Percentiles rank a stretch among this genome's conserved stretches.
phyloP scores from a whole-genome alignment of 192 early-diverging fungal genomes.

The Linderina pennispora region DNA sequence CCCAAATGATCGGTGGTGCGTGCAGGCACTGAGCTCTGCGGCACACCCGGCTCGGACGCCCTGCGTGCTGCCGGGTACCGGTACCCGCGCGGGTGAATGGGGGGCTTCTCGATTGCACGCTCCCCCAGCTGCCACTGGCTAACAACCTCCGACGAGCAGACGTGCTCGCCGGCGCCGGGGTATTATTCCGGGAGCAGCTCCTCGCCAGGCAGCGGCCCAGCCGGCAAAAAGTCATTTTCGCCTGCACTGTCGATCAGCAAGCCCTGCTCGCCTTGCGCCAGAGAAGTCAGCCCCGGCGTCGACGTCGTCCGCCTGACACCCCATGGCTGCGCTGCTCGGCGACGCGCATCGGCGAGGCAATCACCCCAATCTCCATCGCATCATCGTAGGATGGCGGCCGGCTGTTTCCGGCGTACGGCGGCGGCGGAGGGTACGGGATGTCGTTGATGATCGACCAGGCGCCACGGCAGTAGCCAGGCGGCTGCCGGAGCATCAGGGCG shows the following conservation, averaged over 20 bases:
- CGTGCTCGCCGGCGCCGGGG: conserved; percentile 6
- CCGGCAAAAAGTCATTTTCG: neutral
- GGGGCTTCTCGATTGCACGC: conserved; percentile 36
- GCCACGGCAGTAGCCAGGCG: conserved; percentile 28
- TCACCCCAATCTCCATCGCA: conserved; percentile 38
- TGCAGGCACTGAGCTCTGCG: too few relatives aligned
- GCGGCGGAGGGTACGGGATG: conserved; percentile 40
- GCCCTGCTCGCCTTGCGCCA: neutral
- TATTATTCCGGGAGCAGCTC: conserved; percentile 14
- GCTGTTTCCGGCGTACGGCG: conserved; percentile 36
- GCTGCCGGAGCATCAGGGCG: conserved; percentile 9
- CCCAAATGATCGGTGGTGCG: too few relatives aligned
- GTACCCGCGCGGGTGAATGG: conserved; percentile 15
- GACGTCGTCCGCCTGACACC: neutral
- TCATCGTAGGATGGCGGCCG: conserved; percentile 41
- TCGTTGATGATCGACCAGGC: conserved; percentile 46
- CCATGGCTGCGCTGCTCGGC: conserved; percentile 29
- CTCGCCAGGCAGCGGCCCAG: neutral
- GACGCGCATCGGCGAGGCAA: conserved; percentile 38
- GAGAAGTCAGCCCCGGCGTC: neutral
- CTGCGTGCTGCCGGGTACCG: neutral
- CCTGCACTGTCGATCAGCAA: neutral
- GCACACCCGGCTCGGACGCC: too few relatives aligned
- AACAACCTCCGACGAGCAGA: conserved; percentile 19
- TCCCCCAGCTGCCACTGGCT: conserved; percentile 30